Evolutionary conservation across 768 basidiomycete species (phyloP).

Genomic region (Pleurotus ostreatus): DNA sequence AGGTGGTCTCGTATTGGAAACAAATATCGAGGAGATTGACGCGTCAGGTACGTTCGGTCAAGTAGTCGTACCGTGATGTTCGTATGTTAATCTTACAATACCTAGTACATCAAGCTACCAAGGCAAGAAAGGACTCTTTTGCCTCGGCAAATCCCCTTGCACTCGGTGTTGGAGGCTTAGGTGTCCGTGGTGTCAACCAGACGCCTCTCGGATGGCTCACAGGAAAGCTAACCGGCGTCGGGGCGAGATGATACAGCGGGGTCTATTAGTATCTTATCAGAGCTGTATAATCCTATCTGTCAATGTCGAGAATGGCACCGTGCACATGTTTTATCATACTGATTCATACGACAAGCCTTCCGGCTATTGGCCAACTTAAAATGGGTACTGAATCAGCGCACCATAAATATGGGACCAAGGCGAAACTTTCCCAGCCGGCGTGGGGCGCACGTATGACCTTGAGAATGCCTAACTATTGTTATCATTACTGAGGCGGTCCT

Average conservation of each 20-base stretch:
- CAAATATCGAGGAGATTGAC: slow-evolving; percentile 85
- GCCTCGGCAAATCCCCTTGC: slow-evolving; percentile 80
- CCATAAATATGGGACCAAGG: background rate
- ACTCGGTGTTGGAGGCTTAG: slow-evolving; percentile 55
- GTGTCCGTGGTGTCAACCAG: slow-evolving; percentile 56
- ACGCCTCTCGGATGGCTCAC: slow-evolving; percentile 81
- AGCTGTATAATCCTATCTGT: background rate
- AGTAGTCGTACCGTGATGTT: background rate
- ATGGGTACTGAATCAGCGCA: too few species aligned
- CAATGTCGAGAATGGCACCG: background rate
- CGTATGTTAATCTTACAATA: slow-evolving; percentile 8
- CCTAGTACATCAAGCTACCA: slow-evolving; percentile 66
- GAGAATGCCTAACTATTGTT: background rate
- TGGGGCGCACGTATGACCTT: too few species aligned
- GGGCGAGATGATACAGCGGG: slow-evolving; percentile 33
- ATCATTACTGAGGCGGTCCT: background rate
- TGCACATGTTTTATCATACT: too few species aligned
- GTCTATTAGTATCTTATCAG: background rate
- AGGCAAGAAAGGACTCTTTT: slow-evolving; percentile 74
- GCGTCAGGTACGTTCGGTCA: slow-evolving; percentile 46
- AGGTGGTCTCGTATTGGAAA: slow-evolving; percentile 94
- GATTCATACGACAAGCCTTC: too few species aligned
- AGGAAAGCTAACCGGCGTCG: slow-evolving; percentile 64
- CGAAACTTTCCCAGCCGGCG: background rate
- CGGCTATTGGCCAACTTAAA: too few species aligned